Conservation (phyloP, 768 basidiomycete species). For the Termitomyces sp. region DNA sequence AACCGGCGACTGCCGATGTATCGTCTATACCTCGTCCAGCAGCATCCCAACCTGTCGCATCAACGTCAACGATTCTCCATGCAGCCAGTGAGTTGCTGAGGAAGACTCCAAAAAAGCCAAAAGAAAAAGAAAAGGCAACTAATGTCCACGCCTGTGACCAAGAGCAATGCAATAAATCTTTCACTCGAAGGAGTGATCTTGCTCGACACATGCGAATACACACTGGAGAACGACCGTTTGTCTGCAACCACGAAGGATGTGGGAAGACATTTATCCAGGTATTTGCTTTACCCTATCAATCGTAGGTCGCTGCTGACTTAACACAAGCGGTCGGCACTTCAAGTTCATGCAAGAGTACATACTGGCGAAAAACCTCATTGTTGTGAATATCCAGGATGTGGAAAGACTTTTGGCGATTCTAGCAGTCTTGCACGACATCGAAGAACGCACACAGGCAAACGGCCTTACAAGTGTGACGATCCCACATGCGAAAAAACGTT, state of each 20-base stretch:
- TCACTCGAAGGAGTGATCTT: slow-evolving; percentile 80
- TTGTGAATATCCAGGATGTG: slow-evolving; percentile 86
- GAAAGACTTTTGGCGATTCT: slow-evolving; percentile 86
- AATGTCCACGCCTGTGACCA: slow-evolving; percentile 63
- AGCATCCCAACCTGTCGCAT: slow-evolving; percentile 38
- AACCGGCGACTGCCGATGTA: slow-evolving; percentile 22
- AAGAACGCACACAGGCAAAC: slow-evolving; percentile 82
- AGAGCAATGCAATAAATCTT: slow-evolving; percentile 73
- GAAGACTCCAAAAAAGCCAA: slow-evolving; percentile 28
- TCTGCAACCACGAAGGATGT: slow-evolving; percentile 66
- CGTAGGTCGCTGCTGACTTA: slow-evolving; percentile 7
- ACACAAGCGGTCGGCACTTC: slow-evolving; percentile 77
- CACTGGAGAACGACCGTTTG: slow-evolving; percentile 83
- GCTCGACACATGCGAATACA: slow-evolving; percentile 86
- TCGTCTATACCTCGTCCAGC: slow-evolving; percentile 30
- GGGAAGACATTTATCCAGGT: slow-evolving; percentile 94
- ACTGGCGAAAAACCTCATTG: slow-evolving; percentile 91
- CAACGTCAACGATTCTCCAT: slow-evolving; percentile 39
- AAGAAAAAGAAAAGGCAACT: slow-evolving; percentile 40
- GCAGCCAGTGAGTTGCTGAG: slow-evolving; percentile 22
- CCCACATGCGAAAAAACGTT: slow-evolving; percentile 83
- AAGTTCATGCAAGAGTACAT: slow-evolving; percentile 85
- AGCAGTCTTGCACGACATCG: slow-evolving; percentile 90
- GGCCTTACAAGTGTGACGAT: slow-evolving; percentile 83
- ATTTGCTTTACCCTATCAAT: slow-evolving; percentile 9